phyloP scores from a whole-genome alignment of 306 rosid genomes.

The Crotalaria pallida region DNA sequence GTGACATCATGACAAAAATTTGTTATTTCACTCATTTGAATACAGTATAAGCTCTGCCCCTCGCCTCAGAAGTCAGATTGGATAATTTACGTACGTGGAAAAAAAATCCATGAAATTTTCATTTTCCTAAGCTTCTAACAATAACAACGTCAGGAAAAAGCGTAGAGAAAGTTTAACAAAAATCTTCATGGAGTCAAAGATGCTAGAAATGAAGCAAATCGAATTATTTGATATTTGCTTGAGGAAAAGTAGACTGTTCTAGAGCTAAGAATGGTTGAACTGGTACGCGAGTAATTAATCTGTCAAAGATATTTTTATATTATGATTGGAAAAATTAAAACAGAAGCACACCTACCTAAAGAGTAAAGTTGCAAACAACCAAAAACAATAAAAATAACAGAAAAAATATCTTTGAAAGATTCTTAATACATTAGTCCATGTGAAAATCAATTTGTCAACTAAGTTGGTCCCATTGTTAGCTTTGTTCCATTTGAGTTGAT shows the following conservation, averaged over 20 bases:
- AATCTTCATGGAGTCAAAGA: not conserved
- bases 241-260: not conserved
- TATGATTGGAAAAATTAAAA: not conserved
- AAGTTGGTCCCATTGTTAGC: too few species aligned
- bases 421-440: too few species aligned
- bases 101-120: not conserved
- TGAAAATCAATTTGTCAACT: too few species aligned
- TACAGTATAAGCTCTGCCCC: not conserved
- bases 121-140: not conserved
- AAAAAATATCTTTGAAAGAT: too few species aligned
- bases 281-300: not conserved
- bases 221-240: not conserved
- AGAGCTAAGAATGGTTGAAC: not conserved
- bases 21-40: too few species aligned
- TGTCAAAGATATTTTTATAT: not conserved
- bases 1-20: too few species aligned
- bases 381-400: too few species aligned
- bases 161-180: not conserved
- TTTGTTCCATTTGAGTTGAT: too few species aligned
- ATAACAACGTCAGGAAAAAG: not conserved
- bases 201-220: not conserved
- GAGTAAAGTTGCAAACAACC: too few species aligned
- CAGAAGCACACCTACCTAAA: not conserved
- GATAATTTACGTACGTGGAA: not conserved
- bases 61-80: not conserved